Evolutionary conservation across 768 basidiomycete species (phyloP).

Genomic region (Trametes coccinea): DNA sequence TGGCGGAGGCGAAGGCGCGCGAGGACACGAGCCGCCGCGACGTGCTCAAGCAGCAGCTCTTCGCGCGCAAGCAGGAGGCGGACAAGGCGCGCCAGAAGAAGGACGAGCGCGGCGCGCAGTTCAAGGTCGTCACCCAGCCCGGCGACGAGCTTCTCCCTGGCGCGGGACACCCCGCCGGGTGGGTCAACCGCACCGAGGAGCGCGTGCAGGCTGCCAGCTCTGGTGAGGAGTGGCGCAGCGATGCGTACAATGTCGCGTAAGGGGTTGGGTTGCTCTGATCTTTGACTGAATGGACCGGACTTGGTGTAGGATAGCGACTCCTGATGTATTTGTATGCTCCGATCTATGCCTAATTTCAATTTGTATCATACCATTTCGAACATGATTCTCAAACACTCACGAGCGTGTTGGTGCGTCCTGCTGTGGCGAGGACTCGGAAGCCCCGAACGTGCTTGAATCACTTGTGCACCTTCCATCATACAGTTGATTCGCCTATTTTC

Average conservation of each 20-base stretch:
- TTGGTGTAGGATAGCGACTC: not conserved
- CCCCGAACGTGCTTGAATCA: too few relatives aligned
- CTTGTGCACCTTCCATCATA: too few relatives aligned
- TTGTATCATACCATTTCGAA: not conserved
- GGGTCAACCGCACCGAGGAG: constrained; percentile 61
- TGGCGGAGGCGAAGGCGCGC: constrained; percentile 58
- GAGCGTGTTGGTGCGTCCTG: too few relatives aligned
- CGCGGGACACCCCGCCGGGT: constrained; percentile 66
- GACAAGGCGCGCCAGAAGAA: constrained; percentile 41
- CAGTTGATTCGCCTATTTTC: too few relatives aligned
- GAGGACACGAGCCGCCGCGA: constrained; percentile 39
- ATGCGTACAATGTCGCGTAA: constrained; percentile 37
- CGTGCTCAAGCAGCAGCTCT: constrained; percentile 41
- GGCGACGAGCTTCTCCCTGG: constrained; percentile 61
- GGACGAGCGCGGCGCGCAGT: constrained; percentile 55
- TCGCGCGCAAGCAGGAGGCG: constrained; percentile 55
- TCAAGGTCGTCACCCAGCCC: constrained; percentile 79
- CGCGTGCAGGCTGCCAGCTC: constrained; percentile 41
- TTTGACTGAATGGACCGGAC: not conserved
- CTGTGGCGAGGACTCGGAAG: too few relatives aligned
- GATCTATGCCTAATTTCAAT: not conserved
- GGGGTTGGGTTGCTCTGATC: not conserved
- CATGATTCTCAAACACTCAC: too few relatives aligned
- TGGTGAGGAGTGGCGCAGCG: constrained; percentile 54
- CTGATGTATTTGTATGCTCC: not conserved